Evolutionary conservation across 805 yeast genomes (phyloP).

Genomic region (Candida insectorum): DNA sequence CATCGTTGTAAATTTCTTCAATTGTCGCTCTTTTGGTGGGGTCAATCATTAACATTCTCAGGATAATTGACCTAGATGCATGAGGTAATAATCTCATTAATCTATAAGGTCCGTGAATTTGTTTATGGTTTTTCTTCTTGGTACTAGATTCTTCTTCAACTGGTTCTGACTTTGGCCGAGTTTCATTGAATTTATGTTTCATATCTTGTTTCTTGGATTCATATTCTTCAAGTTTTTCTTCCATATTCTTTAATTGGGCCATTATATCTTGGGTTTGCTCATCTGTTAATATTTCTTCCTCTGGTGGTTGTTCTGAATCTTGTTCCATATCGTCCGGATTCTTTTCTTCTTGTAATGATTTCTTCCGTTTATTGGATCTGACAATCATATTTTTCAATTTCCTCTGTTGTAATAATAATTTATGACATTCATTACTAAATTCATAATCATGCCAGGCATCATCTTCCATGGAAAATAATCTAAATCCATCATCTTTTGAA

Average conservation of each 20-base stretch:
- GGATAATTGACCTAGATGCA: conserved; percentile 73
- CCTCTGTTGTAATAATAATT: conserved; percentile 56
- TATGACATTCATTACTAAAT: conserved; percentile 70
- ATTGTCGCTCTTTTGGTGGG: conserved; percentile 61
- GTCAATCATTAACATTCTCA: conserved; percentile 62
- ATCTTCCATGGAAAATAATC: conserved; percentile 76
- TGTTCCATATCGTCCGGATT: conserved; percentile 15
- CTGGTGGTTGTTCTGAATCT: conserved; percentile 10
- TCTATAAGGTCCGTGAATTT: conserved; percentile 80
- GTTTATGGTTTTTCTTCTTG: conserved; percentile 43
- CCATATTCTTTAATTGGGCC: conserved; percentile 35
- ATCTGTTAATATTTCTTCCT: conserved; percentile 27
- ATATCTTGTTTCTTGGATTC: conserved; percentile 32
- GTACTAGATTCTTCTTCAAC: conserved; percentile 13
- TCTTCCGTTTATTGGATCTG: conserved; percentile 40
- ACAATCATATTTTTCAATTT: conserved; percentile 48
- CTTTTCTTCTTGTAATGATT: conserved; percentile 15
- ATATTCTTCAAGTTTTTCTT: conserved; percentile 32
- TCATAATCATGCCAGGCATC: conserved; percentile 75
- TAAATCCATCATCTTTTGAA: conserved; percentile 73
- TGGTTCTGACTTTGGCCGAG: conserved; percentile 8
- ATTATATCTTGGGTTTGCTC: conserved; percentile 29
- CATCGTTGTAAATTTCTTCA: conserved; percentile 62
- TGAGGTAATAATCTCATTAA: conserved; percentile 79
- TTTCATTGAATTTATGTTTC: conserved; percentile 28